Conservation (phyloP, 768 basidiomycete species). For the Pleurotus sapidus region DNA sequence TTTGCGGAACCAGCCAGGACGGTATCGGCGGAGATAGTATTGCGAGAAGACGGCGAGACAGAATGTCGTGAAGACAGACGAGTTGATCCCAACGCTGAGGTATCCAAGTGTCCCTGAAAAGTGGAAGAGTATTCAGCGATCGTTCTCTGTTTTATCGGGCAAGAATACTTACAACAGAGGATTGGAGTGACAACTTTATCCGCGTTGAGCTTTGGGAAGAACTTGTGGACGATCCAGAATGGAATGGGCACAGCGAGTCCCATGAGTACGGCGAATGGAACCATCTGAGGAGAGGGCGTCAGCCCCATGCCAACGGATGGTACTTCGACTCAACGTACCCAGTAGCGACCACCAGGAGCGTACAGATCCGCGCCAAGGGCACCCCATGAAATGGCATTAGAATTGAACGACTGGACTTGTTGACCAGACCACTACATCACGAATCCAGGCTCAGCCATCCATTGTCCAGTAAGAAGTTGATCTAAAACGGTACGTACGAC, state of each 20-base stretch:
- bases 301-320: no score
- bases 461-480: no score
- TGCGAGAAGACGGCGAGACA: constrained; percentile 44
- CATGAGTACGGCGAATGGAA: constrained; percentile 44
- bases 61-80: constrained; percentile 44
- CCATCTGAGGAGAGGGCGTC: constrained; percentile 25
- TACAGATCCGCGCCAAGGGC: constrained; percentile 49
- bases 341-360: constrained; percentile 43
- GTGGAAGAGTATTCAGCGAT: background rate
- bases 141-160: background rate
- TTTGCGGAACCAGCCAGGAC: constrained; percentile 45
- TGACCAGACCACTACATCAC: constrained; percentile 44
- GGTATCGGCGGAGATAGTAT: constrained; percentile 40
- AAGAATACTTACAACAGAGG: constrained; percentile 30
- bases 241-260: constrained; percentile 54
- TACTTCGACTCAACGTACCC: no score
- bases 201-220: constrained; percentile 44
- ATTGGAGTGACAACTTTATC: constrained; percentile 50
- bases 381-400: constrained; percentile 56
- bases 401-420: constrained; percentile 39
- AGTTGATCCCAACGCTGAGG: constrained; percentile 57
- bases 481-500: constrained; percentile 38
- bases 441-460: no score
- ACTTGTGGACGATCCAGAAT: constrained; percentile 48
- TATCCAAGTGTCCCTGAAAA: constrained; percentile 38